Evolutionary conservation across 495 filamentous ascomycete genomes (phyloP).

Genomic region (Cercophora samala): DNA sequence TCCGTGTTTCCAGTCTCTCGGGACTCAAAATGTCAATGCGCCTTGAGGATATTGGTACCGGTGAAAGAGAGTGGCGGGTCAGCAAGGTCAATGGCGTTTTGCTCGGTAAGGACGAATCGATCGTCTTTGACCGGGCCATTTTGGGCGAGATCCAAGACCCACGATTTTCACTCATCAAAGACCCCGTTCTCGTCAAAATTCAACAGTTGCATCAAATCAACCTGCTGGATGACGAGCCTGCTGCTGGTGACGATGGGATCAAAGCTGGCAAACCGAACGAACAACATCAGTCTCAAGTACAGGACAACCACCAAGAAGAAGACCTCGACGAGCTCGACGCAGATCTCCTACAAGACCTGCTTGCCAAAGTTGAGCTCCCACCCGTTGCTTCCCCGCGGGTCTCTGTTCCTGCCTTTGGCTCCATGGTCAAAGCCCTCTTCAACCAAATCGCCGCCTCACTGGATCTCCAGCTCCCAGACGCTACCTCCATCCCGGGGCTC

Average conservation of each 20-base stretch:
- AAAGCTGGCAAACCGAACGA: conserved; percentile 15
- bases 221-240: conserved; percentile 50
- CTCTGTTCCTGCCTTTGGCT: conserved; percentile 23
- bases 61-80: conserved; percentile 57
- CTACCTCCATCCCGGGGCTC: neutral
- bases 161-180: conserved; percentile 74
- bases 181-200: conserved; percentile 69
- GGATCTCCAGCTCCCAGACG: conserved; percentile 11
- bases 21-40: conserved; percentile 78
- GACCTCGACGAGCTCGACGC: conserved; percentile 9
- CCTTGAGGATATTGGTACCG: conserved; percentile 53
- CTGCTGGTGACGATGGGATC: conserved; percentile 5
- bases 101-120: conserved; percentile 84
- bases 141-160: conserved; percentile 76
- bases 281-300: neutral
- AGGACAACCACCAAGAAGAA: neutral
- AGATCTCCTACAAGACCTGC: neutral
- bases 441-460: conserved; percentile 21
- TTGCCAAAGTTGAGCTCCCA: neutral
- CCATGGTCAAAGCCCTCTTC: conserved; percentile 41
- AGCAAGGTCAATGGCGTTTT: conserved; percentile 75
- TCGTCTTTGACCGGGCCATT: conserved; percentile 74
- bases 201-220: conserved; percentile 38
- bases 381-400: conserved; percentile 6
- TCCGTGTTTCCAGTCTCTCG: conserved; percentile 72